Percentiles rank a stretch among this genome's conserved stretches.
Evolutionary conservation across 306 rosid species (phyloP).

Genomic region (Corylus heterophylla): DNA sequence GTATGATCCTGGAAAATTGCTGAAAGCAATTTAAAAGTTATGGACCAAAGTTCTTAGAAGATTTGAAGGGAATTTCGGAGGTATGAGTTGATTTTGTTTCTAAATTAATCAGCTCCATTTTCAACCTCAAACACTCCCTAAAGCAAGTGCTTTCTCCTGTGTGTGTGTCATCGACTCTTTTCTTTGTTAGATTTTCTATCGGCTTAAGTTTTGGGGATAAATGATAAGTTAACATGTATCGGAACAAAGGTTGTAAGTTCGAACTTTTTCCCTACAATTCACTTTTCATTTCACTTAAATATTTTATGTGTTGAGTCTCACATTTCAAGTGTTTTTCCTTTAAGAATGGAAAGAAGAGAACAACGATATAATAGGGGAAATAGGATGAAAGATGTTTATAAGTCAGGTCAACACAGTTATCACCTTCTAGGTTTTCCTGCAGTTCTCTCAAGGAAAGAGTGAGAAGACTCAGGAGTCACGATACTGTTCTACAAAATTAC

Average conservation of each 20-base stretch:
- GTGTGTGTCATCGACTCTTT: not conserved
- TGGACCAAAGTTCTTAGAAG: too few species aligned
- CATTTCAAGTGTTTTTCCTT: not conserved
- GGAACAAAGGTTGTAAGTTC: too few species aligned
- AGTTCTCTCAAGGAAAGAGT: not conserved
- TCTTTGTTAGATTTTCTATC: too few species aligned
- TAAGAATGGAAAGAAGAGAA: not conserved
- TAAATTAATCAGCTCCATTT: not conserved
- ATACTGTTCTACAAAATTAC: not conserved
- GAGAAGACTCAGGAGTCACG: not conserved
- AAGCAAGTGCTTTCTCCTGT: not conserved
- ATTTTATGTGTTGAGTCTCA: too few species aligned
- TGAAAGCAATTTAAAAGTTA: too few species aligned
- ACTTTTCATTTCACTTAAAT: too few species aligned
- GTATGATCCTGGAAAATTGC: too few species aligned
- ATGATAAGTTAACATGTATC: too few species aligned
- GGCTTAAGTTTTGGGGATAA: too few species aligned
- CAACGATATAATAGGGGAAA: not conserved
- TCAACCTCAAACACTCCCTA: not conserved
- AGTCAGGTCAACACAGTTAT: not conserved
- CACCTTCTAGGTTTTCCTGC: not conserved
- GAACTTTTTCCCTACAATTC: too few species aligned
- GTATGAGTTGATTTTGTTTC: not conserved
- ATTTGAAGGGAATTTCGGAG: not conserved
- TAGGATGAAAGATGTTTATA: slow-evolving; percentile 3